phyloP scores from a whole-genome alignment of 2,329 filamentous ascomycete species.

The Fusarium falciforme region DNA sequence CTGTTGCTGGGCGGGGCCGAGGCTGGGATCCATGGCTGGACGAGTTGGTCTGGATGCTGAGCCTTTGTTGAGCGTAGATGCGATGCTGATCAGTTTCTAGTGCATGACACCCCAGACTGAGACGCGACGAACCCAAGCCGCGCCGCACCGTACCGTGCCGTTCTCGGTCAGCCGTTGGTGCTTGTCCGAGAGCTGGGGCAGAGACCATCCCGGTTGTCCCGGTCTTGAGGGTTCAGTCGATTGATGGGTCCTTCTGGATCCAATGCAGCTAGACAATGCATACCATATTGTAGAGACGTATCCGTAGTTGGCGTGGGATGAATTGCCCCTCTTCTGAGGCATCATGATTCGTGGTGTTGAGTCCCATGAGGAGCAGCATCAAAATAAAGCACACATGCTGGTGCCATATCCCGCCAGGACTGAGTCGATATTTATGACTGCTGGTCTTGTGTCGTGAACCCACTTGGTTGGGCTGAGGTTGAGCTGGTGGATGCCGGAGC shows the following conservation, averaged over 20 bases:
- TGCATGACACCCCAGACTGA: constrained; percentile 13
- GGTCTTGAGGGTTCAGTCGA: constrained; percentile 8
- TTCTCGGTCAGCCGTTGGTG: constrained; percentile 1
- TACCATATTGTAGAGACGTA: constrained; percentile 24
- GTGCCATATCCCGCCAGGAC: not conserved
- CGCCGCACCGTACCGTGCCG: not conserved
- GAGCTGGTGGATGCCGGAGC: constrained; percentile 30
- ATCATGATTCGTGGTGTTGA: constrained; percentile 18
- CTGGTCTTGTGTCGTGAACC: not conserved
- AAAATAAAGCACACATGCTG: not conserved
- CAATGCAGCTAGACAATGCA: constrained; percentile 39
- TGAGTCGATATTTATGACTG: not conserved
- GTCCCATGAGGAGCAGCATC: not conserved
- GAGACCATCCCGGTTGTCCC: constrained; percentile 13
- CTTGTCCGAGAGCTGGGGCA: not conserved
- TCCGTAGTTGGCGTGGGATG: constrained; percentile 19
- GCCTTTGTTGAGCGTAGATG: constrained; percentile 7
- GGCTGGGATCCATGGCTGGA: constrained; percentile 1
- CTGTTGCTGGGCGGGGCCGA: constrained; percentile 22
- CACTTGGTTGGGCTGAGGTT: constrained; percentile 20
- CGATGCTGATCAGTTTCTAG: constrained; percentile 23
- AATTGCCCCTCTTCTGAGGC: constrained; percentile 19
- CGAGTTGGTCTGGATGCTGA: constrained; percentile 23
- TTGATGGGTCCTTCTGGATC: constrained; percentile 13
- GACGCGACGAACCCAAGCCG: constrained; percentile 12